Conservation (phyloP, 1,284 basidiomycete species). For the Apiotrichum veenhuisii region DNA sequence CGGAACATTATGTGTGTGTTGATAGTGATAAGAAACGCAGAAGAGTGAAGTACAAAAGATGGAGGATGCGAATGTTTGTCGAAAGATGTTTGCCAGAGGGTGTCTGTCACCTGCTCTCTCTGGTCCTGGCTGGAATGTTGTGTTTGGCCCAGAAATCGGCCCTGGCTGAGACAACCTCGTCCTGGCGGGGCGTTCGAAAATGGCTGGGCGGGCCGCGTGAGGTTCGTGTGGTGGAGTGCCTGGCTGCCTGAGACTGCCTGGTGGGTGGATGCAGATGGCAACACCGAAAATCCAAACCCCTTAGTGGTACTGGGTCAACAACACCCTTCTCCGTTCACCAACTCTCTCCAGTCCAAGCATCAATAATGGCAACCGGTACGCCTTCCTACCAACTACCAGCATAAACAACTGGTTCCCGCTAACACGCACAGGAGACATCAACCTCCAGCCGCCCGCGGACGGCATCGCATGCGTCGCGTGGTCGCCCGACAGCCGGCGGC, state of each 20-base stretch:
- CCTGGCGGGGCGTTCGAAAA: no score
- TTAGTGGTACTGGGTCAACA: not conserved
- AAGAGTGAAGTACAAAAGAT: not conserved
- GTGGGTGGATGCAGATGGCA: no score
- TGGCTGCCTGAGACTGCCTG: no score
- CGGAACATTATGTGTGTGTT: constrained; percentile 9
- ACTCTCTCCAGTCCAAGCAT: not conserved
- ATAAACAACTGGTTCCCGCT: not conserved
- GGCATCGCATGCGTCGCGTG: constrained; percentile 74
- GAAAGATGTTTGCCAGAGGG: not conserved
- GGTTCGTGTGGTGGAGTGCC: no score
- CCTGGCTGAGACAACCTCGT: no score
- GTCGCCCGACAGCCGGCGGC: constrained; percentile 72
- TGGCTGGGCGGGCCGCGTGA: no score
- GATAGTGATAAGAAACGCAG: not conserved
- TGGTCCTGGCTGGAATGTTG: no score
- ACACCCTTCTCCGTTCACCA: not conserved
- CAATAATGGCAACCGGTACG: constrained; percentile 1
- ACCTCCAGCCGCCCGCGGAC: constrained; percentile 68
- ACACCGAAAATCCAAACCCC: not conserved
- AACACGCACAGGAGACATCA: constrained; percentile 31
- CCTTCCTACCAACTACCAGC: not conserved
- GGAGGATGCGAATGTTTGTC: not conserved
- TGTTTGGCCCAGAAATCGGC: no score
- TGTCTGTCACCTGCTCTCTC: no score